Conservation (phyloP, 345 rosid genomes). For the Zanthoxylum bungeanum region DNA sequence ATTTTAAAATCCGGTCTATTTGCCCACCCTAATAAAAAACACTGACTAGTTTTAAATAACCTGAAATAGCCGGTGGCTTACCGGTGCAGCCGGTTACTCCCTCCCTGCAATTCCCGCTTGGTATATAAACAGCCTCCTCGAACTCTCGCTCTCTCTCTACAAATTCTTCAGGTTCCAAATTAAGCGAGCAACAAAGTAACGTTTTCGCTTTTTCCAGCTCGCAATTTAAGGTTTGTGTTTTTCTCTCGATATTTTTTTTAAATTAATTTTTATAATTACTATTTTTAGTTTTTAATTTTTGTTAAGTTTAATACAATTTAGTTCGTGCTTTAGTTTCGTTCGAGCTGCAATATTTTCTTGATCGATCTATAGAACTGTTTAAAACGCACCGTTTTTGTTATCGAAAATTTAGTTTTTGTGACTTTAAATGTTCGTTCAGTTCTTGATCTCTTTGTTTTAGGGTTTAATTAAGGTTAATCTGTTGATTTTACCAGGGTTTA, state of each 20-base stretch:
- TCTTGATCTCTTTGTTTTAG: slow-evolving; percentile 26
- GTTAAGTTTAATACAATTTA: not conserved
- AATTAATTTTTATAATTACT: not conserved
- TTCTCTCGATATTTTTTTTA: not conserved
- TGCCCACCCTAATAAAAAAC: too few relatives aligned
- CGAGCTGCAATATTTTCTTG: slow-evolving; percentile 6
- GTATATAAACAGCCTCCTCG: slow-evolving; percentile 37
- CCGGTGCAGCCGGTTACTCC: slow-evolving; percentile 41
- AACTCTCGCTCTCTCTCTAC: slow-evolving; percentile 10
- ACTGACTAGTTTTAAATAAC: slow-evolving; percentile 21
- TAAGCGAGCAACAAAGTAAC: slow-evolving; percentile 25
- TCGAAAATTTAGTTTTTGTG: not conserved
- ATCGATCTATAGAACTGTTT: slow-evolving; percentile 24
- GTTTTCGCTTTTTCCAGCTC: slow-evolving; percentile 31
- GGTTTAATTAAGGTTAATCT: slow-evolving; percentile 13
- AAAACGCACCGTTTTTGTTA: slow-evolving; percentile 11
- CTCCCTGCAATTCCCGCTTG: slow-evolving; percentile 47
- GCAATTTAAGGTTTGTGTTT: slow-evolving; percentile 38
- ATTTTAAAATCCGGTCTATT: too few relatives aligned
- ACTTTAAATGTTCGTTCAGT: not conserved
- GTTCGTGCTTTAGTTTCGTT: not conserved
- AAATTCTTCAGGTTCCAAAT: slow-evolving; percentile 14
- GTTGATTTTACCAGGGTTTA: slow-evolving; percentile 11
- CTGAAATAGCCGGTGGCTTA: slow-evolving; percentile 18
- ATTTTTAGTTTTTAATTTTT: not conserved